Evolutionary conservation across 805 yeast genomes (phyloP), one percentile per base, ranked within the genome.

Genomic region (Candida golubevii): DNA sequence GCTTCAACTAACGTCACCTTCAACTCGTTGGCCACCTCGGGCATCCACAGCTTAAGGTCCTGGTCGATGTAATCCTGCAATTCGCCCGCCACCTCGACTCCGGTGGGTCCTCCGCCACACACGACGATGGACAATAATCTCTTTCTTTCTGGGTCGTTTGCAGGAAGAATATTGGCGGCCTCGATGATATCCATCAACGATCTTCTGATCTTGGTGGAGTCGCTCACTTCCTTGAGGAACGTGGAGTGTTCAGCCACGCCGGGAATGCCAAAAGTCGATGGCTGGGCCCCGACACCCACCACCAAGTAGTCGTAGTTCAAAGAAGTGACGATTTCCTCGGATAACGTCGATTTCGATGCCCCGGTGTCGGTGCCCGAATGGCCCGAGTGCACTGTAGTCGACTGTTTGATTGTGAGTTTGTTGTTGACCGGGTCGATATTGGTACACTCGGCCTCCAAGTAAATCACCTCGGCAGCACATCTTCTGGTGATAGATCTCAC

Each of bases 81-180:
- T 70, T 91, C 97, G 60, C 96, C 98, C 55, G 97, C 97, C 58
- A 89, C 85, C 71, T 89, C 97, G 50, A 90, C 97, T 72, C 98
- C 98, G 36, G 98, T 90, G 63, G 98, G 97, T 53, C 98, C 98
- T 69, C 97, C 98, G 60, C 98, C 98, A 55, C 93, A 95, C 50
- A 91, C 95, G 50, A 91, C 91, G 57, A 89, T 83, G 50, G 83
- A 85, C 63, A 90, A 77, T 58, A 91, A 77, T 65, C 96, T 80
- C 69, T 81, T 79, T 69, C 97, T 81, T 64, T 87, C 95, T 15
- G 82, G 82, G 55, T 80, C 87, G 43, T 72, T 82, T 55, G 77
- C 78, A 46, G 93, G 87, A 56, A 89, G 77, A 53, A 84, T 72
- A 56, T 85, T 80, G 35, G 97, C 96, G 51, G 88, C 85, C 72